phyloP scores from a whole-genome alignment of 139 green algal genomes.

The Ettlia oleoabundans region DNA sequence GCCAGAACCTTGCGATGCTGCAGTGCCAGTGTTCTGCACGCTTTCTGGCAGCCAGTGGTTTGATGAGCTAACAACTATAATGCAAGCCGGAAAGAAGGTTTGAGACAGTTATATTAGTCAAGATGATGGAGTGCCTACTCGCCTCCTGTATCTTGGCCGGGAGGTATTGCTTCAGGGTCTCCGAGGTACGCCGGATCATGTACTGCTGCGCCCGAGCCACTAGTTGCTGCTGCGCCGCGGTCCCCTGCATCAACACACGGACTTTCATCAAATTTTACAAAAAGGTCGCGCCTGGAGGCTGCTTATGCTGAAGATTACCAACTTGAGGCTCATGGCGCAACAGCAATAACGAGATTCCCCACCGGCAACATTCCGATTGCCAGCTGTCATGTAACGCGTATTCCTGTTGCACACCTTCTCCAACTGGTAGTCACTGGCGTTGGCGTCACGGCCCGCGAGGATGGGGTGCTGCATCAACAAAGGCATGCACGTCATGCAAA shows the following conservation, averaged over 20 bases:
- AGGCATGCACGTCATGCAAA: background rate
- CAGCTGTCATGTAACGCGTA: too few species aligned
- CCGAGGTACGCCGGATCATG: slow-evolving; percentile 94
- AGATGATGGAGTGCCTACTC: background rate
- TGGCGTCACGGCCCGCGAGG: slow-evolving; percentile 82
- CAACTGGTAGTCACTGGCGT: slow-evolving; percentile 58
- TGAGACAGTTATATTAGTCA: too few species aligned
- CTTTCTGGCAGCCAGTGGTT: too few species aligned
- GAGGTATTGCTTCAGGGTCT: slow-evolving; percentile 84
- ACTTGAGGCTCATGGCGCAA: too few species aligned
- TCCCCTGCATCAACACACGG: slow-evolving; percentile 5
- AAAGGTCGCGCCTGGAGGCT: too few species aligned
- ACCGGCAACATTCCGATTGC: too few species aligned
- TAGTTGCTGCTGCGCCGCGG: slow-evolving; percentile 43
- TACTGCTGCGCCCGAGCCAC: slow-evolving; percentile 91
- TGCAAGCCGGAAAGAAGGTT: background rate
- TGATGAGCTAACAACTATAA: too few species aligned
- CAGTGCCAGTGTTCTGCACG: too few species aligned
- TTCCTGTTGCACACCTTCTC: slow-evolving; percentile 10
- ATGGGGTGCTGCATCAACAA: slow-evolving; percentile 64
- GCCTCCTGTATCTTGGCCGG: slow-evolving; percentile 85
- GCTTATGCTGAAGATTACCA: too few species aligned
- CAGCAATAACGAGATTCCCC: too few species aligned
- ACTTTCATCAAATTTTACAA: too few species aligned
- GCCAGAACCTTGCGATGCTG: too few species aligned